These are phyloP conservation scores for Polytrichum commune DNA, from an alignment of 225 moss, liverwort and hornwort genomes.

Conservation along the genomic window DNA sequence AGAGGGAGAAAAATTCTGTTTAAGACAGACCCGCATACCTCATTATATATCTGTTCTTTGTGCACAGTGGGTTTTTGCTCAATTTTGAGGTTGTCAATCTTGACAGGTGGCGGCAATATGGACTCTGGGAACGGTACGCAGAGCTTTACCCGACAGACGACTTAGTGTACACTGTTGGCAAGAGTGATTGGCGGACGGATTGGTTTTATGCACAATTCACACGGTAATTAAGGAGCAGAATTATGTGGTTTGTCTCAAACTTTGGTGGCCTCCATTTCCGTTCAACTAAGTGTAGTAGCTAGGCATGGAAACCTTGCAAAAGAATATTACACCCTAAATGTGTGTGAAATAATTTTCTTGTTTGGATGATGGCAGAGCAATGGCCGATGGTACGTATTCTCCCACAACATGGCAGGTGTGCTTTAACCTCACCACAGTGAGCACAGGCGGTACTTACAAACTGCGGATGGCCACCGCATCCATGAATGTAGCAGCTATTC, in stretches of 20 bases:
- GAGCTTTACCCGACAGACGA: conserved; percentile 51
- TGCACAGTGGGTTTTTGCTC: no score
- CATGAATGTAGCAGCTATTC: conserved; percentile 45
- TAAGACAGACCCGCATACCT: no score
- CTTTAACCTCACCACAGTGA: conserved; percentile 25
- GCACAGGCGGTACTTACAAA: conserved; percentile 27
- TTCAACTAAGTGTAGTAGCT: background rate
- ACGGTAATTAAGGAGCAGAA: conserved; percentile 22
- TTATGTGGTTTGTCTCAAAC: no score
- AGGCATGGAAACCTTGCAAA: no score
- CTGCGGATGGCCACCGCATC: conserved; percentile 49
- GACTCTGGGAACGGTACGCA: conserved; percentile 62
- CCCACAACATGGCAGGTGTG: conserved; percentile 56
- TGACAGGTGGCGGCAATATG: conserved; percentile 65
- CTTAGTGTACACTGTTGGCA: conserved; percentile 49
- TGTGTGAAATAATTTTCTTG: background rate
- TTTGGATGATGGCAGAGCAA: conserved; percentile 33
- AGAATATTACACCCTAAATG: no score
- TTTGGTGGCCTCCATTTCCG: no score
- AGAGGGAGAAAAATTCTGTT: no score
- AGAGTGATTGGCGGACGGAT: conserved; percentile 54
- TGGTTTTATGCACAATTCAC: conserved; percentile 63
- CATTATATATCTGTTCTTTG: no score
- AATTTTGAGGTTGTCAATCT: background rate
- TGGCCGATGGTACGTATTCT: conserved; percentile 12